Percentiles rank a stretch among this genome's conserved stretches.
phyloP scores from a whole-genome alignment of 805 yeast genomes.

The Saccharomycopsis fibuligera region DNA sequence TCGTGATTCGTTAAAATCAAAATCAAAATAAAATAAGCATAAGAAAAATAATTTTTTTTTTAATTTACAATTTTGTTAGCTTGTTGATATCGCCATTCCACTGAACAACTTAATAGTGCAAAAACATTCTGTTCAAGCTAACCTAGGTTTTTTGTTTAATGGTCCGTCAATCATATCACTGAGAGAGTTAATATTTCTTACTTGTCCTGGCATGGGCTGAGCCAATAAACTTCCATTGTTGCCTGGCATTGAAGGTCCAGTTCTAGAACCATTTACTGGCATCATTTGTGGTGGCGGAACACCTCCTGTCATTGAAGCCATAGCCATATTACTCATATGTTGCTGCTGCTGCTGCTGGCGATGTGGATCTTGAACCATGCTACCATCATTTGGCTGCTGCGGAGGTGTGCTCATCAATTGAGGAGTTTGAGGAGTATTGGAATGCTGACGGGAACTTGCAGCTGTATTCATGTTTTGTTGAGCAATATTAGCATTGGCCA shows the following conservation, averaged over 20 bases:
- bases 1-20: neutral
- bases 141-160: conserved; percentile 7
- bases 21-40: too few relatives aligned
- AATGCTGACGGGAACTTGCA: conserved; percentile 9
- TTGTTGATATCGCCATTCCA: neutral
- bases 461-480: too few relatives aligned
- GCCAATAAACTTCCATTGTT: neutral
- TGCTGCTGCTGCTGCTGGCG: neutral
- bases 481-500: too few relatives aligned
- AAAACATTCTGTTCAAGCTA: neutral
- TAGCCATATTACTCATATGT: neutral
- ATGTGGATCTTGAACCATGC: neutral
- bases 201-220: neutral
- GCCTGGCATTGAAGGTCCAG: neutral
- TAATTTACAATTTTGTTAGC: neutral
- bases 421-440: conserved; percentile 8
- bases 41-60: neutral
- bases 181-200: neutral
- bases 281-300: neutral
- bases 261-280: neutral
- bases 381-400: neutral
- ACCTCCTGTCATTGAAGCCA: neutral
- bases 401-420: conserved; percentile 5
- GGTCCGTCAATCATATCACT: conserved; percentile 7
- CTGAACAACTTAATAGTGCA: too few relatives aligned